Evolutionary conservation across 257 asterid genomes (phyloP).

Genomic region (Solanum paucissectum): DNA sequence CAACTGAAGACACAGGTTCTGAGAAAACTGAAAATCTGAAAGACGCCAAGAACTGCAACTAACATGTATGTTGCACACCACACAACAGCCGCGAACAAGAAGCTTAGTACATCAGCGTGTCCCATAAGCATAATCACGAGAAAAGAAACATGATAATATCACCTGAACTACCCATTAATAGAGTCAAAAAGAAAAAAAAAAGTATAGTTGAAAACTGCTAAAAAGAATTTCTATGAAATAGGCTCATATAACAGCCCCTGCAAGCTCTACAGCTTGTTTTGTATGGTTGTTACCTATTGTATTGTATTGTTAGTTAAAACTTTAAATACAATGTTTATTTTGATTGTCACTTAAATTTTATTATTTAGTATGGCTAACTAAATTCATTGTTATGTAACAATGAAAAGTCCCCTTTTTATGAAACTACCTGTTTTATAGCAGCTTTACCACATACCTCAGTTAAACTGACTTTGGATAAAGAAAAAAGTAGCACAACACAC

Average conservation of each 20-base stretch:
- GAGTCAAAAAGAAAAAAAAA: background rate
- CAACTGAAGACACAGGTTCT: slow-evolving; percentile 22
- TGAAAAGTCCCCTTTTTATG: background rate
- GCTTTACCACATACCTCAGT: background rate
- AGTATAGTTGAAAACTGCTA: background rate
- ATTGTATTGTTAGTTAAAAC: background rate
- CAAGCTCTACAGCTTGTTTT: background rate
- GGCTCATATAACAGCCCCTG: background rate
- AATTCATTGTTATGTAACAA: background rate
- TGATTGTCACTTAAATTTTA: background rate
- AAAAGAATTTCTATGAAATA: background rate
- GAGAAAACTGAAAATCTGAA: slow-evolving; percentile 34
- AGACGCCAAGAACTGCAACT: slow-evolving; percentile 58
- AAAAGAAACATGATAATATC: slow-evolving; percentile 22
- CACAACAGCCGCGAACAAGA: slow-evolving; percentile 54
- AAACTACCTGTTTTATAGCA: background rate
- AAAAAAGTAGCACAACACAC: background rate
- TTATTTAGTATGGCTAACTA: background rate
- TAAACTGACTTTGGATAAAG: background rate
- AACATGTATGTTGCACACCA: slow-evolving; percentile 71
- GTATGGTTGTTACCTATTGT: background rate
- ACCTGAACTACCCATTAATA: slow-evolving; percentile 25
- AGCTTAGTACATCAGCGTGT: slow-evolving; percentile 35
- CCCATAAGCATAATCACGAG: slow-evolving; percentile 42
- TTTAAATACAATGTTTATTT: background rate